Base-by-base conservation (phyloP, 2,329 filamentous ascomycete species). In the Fusarium ramigenum region DNA sequence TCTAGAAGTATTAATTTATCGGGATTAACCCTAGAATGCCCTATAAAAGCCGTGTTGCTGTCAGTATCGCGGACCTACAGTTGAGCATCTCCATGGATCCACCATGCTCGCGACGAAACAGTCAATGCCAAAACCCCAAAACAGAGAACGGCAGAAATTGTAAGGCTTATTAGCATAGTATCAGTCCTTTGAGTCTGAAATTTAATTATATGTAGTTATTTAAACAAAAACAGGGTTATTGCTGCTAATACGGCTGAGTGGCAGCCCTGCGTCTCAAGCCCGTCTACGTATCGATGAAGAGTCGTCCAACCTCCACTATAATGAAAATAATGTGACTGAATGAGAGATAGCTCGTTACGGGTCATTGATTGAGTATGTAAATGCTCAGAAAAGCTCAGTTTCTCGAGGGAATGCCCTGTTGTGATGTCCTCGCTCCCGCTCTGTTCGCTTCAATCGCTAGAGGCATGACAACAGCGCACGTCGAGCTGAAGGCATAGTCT, bases 291-390 rank as follows among this genome's bases (percentile, higher is more conserved):
- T 7, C 3, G 11, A 21, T 18, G 7, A 6, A 21, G 43, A 47
- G 19, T 5, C 16, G 2, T 19, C 11, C 11, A 36, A 11, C 30
- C 9, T 25, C 30, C 16, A 25, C 47, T 36, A 34, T 19, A 14
- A 23, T 25, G n/a, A 25, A 6, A 7, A 15, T 10, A 36, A 25
- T 36, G 47, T 4, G 0, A 36, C 7, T 9, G 15, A 14, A 10
- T 52, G 11, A 52, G 30, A 0, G 12, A 2, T 19, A 4, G 0
- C 8, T 23, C 0, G 6, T 52, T 7, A 3, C 15, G 1, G 3
- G 0, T 19, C 9, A 11, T 18, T 4, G 4, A 8, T 0, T 23
- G 30, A 36, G 10, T 16, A 23, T 19, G 0, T 25, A 0, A 1
- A 23, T 19, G 6, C 32, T 52, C n/a, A 52, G 0, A 34, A 1